Conservation (phyloP, 2,329 filamentous ascomycete genomes). For the Aspergillus novoparasiticus region DNA sequence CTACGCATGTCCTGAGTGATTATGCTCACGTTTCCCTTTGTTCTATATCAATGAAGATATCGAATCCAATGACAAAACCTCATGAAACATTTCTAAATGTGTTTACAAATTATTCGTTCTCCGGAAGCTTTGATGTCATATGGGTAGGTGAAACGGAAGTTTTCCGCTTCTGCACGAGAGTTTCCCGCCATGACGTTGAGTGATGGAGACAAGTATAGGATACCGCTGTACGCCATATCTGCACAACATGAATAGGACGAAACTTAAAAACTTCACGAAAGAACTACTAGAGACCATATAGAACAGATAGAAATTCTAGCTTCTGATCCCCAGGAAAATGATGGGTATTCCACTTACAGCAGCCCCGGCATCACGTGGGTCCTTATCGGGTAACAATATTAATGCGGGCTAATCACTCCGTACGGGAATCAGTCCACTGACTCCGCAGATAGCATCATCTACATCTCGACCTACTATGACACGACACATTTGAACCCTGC, state of each 20-base stretch:
- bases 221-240: neutral
- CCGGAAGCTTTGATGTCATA: neutral
- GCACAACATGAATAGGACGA: neutral
- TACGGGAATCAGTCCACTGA: too few relatives aligned
- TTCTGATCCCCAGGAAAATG: neutral
- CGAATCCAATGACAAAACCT: neutral
- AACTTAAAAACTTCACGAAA: neutral
- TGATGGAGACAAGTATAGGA: too few relatives aligned
- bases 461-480: neutral
- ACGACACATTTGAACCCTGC: neutral
- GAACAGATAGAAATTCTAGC: neutral
- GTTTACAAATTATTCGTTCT: too few relatives aligned
- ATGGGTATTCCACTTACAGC: neutral
- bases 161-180: slow-evolving; percentile 6
- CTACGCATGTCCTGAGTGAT: neutral
- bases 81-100: neutral
- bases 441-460: neutral
- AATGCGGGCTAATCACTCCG: neutral
- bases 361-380: slow-evolving; percentile 14
- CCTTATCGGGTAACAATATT: slow-evolving; percentile 1
- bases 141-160: neutral
- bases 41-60: slow-evolving; percentile 2
- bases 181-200: slow-evolving; percentile 12
- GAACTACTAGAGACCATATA: neutral
- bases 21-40: neutral